phyloP scores from a whole-genome alignment of 345 rosid genomes.

The Ceriops decandra region DNA sequence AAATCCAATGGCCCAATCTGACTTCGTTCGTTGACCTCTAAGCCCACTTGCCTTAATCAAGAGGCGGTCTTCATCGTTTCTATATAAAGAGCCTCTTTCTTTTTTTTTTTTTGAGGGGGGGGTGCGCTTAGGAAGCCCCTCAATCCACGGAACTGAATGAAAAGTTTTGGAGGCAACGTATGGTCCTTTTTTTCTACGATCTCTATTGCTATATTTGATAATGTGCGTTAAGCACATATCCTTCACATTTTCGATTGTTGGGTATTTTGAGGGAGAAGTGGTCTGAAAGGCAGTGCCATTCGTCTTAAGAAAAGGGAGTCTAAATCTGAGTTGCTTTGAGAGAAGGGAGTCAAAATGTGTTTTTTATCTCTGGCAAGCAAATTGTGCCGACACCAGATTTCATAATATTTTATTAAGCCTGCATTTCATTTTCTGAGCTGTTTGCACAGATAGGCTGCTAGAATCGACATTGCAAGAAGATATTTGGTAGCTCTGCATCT shows the following conservation, averaged over 20 bases:
- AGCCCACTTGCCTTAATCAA: too few relatives aligned
- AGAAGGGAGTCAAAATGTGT: constrained; percentile 54
- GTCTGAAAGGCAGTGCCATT: constrained; percentile 58
- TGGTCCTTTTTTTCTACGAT: too few relatives aligned
- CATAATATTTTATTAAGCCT: background rate
- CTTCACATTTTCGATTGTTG: constrained; percentile 8
- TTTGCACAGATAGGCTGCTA: too few relatives aligned
- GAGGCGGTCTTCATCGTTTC: too few relatives aligned
- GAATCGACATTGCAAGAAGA: too few relatives aligned
- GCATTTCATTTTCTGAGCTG: background rate
- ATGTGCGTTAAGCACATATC: constrained; percentile 5
- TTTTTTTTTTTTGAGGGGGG: too few relatives aligned
- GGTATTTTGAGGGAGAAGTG: constrained; percentile 55
- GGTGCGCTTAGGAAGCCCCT: too few relatives aligned
- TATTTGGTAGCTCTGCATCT: background rate
- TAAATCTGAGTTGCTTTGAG: constrained; percentile 46
- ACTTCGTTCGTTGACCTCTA: too few relatives aligned
- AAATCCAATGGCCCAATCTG: too few relatives aligned
- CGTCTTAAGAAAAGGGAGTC: constrained; percentile 46
- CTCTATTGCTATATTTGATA: background rate
- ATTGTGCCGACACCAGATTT: background rate
- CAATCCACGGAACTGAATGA: too few relatives aligned
- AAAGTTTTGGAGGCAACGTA: too few relatives aligned
- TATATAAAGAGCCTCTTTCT: too few relatives aligned
- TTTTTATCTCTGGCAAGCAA: constrained; percentile 59